Evolutionary conservation across 331 rosid genomes (phyloP), one percentile per base, ranked within the genome.

Genomic region (Saraca asoca): DNA sequence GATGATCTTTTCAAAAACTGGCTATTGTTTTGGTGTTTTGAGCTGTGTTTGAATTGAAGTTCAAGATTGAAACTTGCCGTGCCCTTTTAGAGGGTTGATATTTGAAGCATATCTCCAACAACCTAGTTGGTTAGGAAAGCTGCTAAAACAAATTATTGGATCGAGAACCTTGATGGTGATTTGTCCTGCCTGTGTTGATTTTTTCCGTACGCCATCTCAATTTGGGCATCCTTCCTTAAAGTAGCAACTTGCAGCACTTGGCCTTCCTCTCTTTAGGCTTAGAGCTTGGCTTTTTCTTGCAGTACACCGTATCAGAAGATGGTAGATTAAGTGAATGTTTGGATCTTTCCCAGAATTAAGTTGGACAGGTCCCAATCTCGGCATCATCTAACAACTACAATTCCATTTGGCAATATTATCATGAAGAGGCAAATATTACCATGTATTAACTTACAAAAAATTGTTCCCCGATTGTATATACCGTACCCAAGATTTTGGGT

Each of bases 31-130:
- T 56, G 42, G 65, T 71, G 29, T 34, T 50, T 33, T 50, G 65
- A 49, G 61, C 66, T 37, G 66, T 71, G 74, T 66, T 52, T 59
- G 58, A 67, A 64, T 5, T 37, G 41, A 2, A 37, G 67, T 19
- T 54, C 68, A 70, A 62, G 68, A 70, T 45, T 58, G 62, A 46
- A 67, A 65, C 14, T 58, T 51, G 34, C 41, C 76, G 24, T 15
- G 38, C 49, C 69, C 54, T 51, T 61, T 60, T 56, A 68, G 56
- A 58, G 62, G 39, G 58, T 67, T 73, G 70, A 53, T 43, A 51
- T 45, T 43, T 31, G 58, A 37, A 29, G 58, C 70, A 35, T 51
- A 52, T 33, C 56, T 71, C 54, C 37, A 71, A 53, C 34, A 50
- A 49, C 46, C 15, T 58, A 60, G 19, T 7, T 33, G 24, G 42